Conservation (phyloP, 2,329 filamentous ascomycete species). For the Dothistroma septosporum region DNA sequence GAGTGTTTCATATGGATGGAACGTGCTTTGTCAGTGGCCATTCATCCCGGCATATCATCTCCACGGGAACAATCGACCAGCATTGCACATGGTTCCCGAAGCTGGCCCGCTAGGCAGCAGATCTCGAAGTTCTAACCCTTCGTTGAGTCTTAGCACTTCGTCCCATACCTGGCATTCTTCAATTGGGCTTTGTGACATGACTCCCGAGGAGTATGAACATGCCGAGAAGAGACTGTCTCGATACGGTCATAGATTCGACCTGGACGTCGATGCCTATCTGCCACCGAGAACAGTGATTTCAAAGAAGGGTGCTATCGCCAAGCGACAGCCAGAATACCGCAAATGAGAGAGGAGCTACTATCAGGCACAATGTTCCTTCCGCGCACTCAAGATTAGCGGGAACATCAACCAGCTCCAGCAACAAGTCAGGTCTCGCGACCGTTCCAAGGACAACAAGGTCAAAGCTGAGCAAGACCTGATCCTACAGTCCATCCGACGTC, state of each 20-base stretch:
- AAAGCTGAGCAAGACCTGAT: slow-evolving; percentile 3
- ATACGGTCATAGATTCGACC: slow-evolving; percentile 5
- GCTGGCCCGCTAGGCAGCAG: too few relatives aligned
- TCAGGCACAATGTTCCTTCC: slow-evolving; percentile 15
- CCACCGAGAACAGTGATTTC: background rate
- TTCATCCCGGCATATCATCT: too few relatives aligned
- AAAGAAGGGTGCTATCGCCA: background rate
- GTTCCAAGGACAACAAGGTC: background rate
- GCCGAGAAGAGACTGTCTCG: background rate
- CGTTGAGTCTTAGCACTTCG: too few relatives aligned
- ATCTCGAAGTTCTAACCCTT: too few relatives aligned
- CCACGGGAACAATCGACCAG: too few relatives aligned
- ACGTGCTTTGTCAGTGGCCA: background rate
- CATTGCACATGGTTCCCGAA: too few relatives aligned
- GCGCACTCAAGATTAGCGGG: slow-evolving; percentile 4
- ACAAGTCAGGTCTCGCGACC: slow-evolving; percentile 2
- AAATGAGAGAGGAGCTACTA: slow-evolving; percentile 7
- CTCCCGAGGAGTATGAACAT: background rate
- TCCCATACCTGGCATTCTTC: too few relatives aligned
- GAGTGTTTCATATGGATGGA: background rate
- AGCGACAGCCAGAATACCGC: slow-evolving; percentile 7
- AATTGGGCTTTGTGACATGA: background rate
- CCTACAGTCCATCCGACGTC: background rate
- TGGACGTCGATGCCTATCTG: slow-evolving; percentile 3
- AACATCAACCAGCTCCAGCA: slow-evolving; percentile 7